phyloP scores from a whole-genome alignment of 768 basidiomycete genomes.

The Lentinula guzmanii region DNA sequence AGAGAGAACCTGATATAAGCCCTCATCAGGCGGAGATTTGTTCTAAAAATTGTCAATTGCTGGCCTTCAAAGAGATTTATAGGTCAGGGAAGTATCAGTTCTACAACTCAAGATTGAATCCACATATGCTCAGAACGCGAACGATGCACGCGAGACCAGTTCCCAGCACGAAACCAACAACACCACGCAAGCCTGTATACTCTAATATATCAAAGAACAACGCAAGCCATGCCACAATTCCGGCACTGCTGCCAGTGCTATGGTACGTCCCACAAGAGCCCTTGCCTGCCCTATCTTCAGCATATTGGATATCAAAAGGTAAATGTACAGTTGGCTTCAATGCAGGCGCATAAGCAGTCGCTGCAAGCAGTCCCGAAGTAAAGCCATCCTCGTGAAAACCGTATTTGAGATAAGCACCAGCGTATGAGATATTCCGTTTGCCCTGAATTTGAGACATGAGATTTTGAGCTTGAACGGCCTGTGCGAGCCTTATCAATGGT shows the following conservation, averaged over 20 bases:
- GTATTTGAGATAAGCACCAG: constrained; percentile 69
- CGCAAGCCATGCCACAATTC: neutral
- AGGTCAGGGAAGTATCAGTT: neutral
- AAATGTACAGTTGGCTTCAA: neutral
- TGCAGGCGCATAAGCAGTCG: neutral
- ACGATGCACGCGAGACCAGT: neutral
- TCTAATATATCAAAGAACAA: constrained; percentile 1
- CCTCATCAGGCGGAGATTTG: too few species aligned
- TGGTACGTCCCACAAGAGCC: constrained; percentile 1
- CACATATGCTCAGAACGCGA: neutral
- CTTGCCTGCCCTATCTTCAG: constrained; percentile 5
- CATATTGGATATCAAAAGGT: constrained; percentile 2
- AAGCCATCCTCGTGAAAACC: constrained; percentile 85
- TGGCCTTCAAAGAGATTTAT: neutral
- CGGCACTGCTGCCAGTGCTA: neutral
- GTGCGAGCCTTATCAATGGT: neutral
- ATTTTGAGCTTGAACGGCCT: constrained; percentile 52
- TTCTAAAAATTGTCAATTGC: too few species aligned
- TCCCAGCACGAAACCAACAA: neutral
- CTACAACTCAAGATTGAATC: neutral
- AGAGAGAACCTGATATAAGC: too few species aligned
- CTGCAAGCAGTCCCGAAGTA: constrained; percentile 4
- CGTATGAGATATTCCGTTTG: constrained; percentile 54
- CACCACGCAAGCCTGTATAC: neutral
- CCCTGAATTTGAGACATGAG: constrained; percentile 56